Evolutionary conservation across 805 yeast genomes (phyloP).

Genomic region (Grigorovia transvaalensis): DNA sequence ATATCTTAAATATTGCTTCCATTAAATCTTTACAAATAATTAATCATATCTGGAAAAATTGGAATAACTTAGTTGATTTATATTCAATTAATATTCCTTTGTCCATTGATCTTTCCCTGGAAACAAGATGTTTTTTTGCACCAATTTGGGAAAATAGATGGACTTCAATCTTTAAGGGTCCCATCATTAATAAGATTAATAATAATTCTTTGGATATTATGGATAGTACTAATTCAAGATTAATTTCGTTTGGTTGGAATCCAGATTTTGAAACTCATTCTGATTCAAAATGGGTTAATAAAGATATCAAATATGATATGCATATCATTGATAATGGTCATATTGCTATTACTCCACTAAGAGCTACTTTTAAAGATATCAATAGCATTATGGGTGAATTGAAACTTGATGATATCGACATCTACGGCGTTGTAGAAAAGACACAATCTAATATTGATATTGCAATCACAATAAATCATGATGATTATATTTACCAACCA

Average conservation of each 20-base stretch:
- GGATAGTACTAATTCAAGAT: slow-evolving; percentile 35
- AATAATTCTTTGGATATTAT: slow-evolving; percentile 33
- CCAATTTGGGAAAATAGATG: slow-evolving; percentile 78
- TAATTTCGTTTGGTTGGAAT: slow-evolving; percentile 60
- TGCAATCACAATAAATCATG: slow-evolving; percentile 27
- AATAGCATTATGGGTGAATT: slow-evolving; percentile 15
- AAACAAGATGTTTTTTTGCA: slow-evolving; percentile 57
- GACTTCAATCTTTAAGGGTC: slow-evolving; percentile 48
- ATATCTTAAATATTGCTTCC: slow-evolving; percentile 53
- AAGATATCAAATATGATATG: slow-evolving; percentile 41
- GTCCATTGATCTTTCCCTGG: slow-evolving; percentile 36
- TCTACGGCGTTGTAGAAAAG: background rate
- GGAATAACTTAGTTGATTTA: slow-evolving; percentile 49
- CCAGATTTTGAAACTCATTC: slow-evolving; percentile 57
- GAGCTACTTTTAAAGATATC: slow-evolving; percentile 33
- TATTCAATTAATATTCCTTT: slow-evolving; percentile 83
- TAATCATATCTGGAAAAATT: slow-evolving; percentile 44
- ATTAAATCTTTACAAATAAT: slow-evolving; percentile 55
- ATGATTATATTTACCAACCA: slow-evolving; percentile 36
- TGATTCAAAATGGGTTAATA: slow-evolving; percentile 8
- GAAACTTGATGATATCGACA: background rate
- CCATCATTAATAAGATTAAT: slow-evolving; percentile 6
- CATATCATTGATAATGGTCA: slow-evolving; percentile 55
- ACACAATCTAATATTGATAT: background rate
- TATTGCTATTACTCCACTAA: slow-evolving; percentile 59